These are phyloP conservation scores for Oropetium thomaeum DNA, from an alignment of 176 grass and related monocot species.

Conservation along the genomic window DNA sequence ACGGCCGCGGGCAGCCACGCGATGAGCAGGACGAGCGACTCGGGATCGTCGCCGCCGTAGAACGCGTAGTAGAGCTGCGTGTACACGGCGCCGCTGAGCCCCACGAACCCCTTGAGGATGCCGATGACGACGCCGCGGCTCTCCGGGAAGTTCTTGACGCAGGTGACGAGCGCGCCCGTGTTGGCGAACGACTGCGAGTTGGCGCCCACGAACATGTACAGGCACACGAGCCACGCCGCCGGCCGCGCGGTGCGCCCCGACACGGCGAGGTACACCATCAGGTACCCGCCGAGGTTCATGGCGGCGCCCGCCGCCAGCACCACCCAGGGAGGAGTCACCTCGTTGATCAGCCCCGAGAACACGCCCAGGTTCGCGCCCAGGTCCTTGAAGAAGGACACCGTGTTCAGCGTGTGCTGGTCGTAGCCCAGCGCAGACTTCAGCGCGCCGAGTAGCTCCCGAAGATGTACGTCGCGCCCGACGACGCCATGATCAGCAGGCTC, in stretches of 20 bases:
- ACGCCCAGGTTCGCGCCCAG: slow-evolving; percentile 75
- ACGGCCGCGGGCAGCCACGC: slow-evolving; percentile 72
- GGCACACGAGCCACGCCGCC: slow-evolving; percentile 51
- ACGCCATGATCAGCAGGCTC: slow-evolving; percentile 67
- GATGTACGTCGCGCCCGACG: slow-evolving; percentile 83
- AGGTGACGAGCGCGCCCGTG: slow-evolving; percentile 63
- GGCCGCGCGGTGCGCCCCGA: slow-evolving; percentile 21
- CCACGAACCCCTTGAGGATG: slow-evolving; percentile 77
- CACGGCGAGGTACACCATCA: slow-evolving; percentile 79
- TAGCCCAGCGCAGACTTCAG: slow-evolving; percentile 67
- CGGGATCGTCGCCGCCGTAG: slow-evolving; percentile 61
- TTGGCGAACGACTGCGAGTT: slow-evolving; percentile 74
- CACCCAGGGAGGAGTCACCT: slow-evolving; percentile 69
- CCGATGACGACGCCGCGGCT: slow-evolving; percentile 71
- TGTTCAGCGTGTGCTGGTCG: slow-evolving; percentile 86
- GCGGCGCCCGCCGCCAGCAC: slow-evolving; percentile 62
- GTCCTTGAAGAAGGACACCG: slow-evolving; percentile 82
- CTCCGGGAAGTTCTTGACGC: slow-evolving; percentile 70
- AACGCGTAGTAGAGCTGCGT: slow-evolving; percentile 68
- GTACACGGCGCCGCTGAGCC: slow-evolving; percentile 70
- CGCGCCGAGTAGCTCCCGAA: slow-evolving; percentile 61
- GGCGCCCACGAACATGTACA: slow-evolving; percentile 61
- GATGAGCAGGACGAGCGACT: slow-evolving; percentile 61
- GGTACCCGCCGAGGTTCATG: slow-evolving; percentile 73
- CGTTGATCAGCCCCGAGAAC: slow-evolving; percentile 64